Evolutionary conservation across 2,329 filamentous ascomycete species (phyloP).

Genomic region (Aspergillus ochraceoroseus): DNA sequence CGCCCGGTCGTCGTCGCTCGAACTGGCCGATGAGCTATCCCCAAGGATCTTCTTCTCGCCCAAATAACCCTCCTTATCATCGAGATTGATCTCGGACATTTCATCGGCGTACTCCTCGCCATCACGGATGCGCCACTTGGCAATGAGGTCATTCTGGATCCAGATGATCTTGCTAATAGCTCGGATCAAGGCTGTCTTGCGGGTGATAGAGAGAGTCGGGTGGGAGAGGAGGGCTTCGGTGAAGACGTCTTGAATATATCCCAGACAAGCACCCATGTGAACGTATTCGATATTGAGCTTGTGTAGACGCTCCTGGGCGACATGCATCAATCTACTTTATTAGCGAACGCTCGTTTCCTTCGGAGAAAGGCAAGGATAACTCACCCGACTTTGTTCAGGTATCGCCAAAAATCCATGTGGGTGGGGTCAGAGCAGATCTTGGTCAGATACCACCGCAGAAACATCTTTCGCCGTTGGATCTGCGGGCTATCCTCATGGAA

Average conservation of each 20-base stretch:
- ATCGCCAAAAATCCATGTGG: slow-evolving; percentile 75
- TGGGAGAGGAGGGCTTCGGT: slow-evolving; percentile 70
- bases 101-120: slow-evolving; percentile 56
- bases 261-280: slow-evolving; percentile 67
- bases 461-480: slow-evolving; percentile 73
- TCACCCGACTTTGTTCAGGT: slow-evolving; percentile 74
- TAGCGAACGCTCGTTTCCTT: too few relatives aligned
- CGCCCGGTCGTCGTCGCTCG: slow-evolving; percentile 29
- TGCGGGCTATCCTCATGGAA: slow-evolving; percentile 66
- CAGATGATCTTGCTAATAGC: slow-evolving; percentile 76
- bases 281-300: slow-evolving; percentile 76
- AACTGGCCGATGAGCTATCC: slow-evolving; percentile 25
- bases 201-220: slow-evolving; percentile 59
- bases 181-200: slow-evolving; percentile 69
- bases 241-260: slow-evolving; percentile 72
- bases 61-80: slow-evolving; percentile 60
- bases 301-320: slow-evolving; percentile 66
- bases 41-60: slow-evolving; percentile 56
- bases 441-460: slow-evolving; percentile 67
- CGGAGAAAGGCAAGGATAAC: slow-evolving; percentile 27
- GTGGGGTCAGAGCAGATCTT: slow-evolving; percentile 70
- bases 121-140: slow-evolving; percentile 72
- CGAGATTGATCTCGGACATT: slow-evolving; percentile 40
- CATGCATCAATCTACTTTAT: slow-evolving; percentile 65
- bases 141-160: slow-evolving; percentile 83